These are phyloP conservation scores for Phytophthora constricta DNA, from an alignment of 352 stramenopile species.

Conservation along the genomic window DNA sequence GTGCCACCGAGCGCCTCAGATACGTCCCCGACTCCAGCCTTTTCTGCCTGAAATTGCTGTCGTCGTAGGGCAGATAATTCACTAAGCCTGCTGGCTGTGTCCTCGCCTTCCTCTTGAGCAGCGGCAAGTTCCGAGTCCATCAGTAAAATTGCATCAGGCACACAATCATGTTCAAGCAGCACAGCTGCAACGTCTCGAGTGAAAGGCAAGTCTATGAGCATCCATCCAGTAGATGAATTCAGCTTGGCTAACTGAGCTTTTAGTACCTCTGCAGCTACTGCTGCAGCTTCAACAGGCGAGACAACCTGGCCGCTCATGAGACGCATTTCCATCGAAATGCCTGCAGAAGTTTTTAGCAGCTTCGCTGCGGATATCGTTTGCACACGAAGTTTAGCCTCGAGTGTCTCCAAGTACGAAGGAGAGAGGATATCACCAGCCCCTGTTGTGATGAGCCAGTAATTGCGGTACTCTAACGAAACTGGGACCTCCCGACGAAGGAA, in stretches of 20 bases:
- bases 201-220: conserved; percentile 60
- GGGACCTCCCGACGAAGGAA: conserved; percentile 47
- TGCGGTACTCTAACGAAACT: conserved; percentile 19
- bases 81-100: not conserved
- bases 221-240: conserved; percentile 36
- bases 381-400: conserved; percentile 27
- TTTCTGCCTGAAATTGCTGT: conserved; percentile 39
- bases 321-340: conserved; percentile 46
- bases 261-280: conserved; percentile 29
- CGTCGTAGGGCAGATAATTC: conserved; percentile 28
- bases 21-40: conserved; percentile 20
- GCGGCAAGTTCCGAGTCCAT: conserved; percentile 40
- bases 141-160: conserved; percentile 59
- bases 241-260: conserved; percentile 25
- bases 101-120: conserved; percentile 22
- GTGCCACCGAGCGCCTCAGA: conserved; percentile 16
- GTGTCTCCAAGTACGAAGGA: conserved; percentile 23
- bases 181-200: conserved; percentile 39
- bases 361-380: conserved; percentile 36
- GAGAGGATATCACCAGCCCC: conserved; percentile 21
- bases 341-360: conserved; percentile 31
- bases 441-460: conserved; percentile 52
- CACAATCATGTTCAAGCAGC: conserved; percentile 49
- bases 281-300: conserved; percentile 22
- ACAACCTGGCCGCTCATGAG: conserved; percentile 49